These are phyloP conservation scores for Teunomyces aglyptinius DNA, from an alignment of 805 yeast species.

Conservation along the genomic window DNA sequence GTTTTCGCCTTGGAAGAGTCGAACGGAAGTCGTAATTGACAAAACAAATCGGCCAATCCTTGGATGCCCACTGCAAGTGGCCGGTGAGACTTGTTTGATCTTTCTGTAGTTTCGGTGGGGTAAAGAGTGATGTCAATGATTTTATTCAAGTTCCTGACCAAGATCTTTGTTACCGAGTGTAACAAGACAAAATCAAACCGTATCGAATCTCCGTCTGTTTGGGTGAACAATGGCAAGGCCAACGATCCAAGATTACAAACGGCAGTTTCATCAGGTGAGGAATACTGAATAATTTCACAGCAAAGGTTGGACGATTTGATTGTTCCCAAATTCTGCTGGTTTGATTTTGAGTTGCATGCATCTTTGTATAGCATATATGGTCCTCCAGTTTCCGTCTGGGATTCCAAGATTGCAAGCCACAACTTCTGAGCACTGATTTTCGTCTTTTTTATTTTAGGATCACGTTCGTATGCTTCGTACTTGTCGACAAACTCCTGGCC, in stretches of 20 bases:
- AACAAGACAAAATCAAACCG: slow-evolving; percentile 70
- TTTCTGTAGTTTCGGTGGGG: slow-evolving; percentile 75
- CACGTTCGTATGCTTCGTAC: slow-evolving; percentile 69
- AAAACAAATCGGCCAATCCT: slow-evolving; percentile 89
- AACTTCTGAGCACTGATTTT: slow-evolving; percentile 82
- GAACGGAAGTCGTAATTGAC: slow-evolving; percentile 78
- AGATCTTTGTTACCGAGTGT: slow-evolving; percentile 74
- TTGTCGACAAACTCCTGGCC: slow-evolving; percentile 80
- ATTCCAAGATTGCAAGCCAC: slow-evolving; percentile 85
- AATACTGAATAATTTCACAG: slow-evolving; percentile 91
- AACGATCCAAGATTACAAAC: slow-evolving; percentile 93
- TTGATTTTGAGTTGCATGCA: slow-evolving; percentile 81
- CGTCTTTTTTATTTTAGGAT: slow-evolving; percentile 53
- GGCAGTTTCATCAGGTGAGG: slow-evolving; percentile 89
- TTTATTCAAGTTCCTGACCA: slow-evolving; percentile 74
- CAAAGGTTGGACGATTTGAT: slow-evolving; percentile 93
- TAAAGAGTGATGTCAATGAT: slow-evolving; percentile 84
- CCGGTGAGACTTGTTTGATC: slow-evolving; percentile 77
- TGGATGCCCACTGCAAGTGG: slow-evolving; percentile 99
- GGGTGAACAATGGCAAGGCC: slow-evolving; percentile 78
- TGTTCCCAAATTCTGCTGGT: slow-evolving; percentile 88
- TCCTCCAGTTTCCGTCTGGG: slow-evolving; percentile 95
- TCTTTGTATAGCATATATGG: slow-evolving; percentile 95
- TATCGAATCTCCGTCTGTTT: slow-evolving; percentile 20
- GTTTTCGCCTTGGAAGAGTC: slow-evolving; percentile 76